Evolutionary conservation across 2,329 filamentous ascomycete genomes (phyloP), one percentile per base, ranked within the genome.

Genomic region (Paramyrothecium roridum): DNA sequence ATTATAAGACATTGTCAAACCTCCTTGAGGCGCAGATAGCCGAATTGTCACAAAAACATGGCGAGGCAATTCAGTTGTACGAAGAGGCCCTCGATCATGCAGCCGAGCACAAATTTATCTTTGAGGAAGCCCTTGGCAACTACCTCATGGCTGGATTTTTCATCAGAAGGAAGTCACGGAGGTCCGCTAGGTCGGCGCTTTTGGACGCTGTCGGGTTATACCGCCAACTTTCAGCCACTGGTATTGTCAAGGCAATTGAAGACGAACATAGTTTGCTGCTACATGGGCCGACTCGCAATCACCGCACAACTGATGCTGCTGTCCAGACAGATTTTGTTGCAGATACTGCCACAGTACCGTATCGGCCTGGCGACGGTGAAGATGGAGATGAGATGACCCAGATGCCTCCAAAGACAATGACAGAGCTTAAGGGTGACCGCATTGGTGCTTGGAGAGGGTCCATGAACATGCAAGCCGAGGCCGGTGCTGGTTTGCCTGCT

Each of bases 71-170:
- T 34, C 75, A 75, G 22, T 74, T 81, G 48, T 93, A 91, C 63
- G 90, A 93, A 66, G 78, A 83, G 58, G 84, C 86, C 8, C 72
- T 92, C 55, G 88, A 93, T 62, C 89, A 92, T 63, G 83, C 87
- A 13, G 79, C 88, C 20, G 79, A 88, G 54, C 80, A 90, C 61
- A 79, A 80, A 47, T 88, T 89, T 58, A 65, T 81, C 2, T 81
- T 91, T 51, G 89, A 93, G 57, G 88, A 92, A 67, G 89, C 87
- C 0, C 76, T 91, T 2, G 83, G 85, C 17, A 88, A 89, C 64
- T 89, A 90, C 65, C 76, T 92, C 30, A 88, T 92, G 74, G 88
- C 85, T 2, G 87, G 87, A 11, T 87, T 85, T 65, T 84, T 91
- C 58, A 76, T 90, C 53, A 79, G 89, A 16, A 79, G 81, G 58